phyloP scores from a whole-genome alignment of 306 rosid species.

The Cicer chorassanicum region DNA sequence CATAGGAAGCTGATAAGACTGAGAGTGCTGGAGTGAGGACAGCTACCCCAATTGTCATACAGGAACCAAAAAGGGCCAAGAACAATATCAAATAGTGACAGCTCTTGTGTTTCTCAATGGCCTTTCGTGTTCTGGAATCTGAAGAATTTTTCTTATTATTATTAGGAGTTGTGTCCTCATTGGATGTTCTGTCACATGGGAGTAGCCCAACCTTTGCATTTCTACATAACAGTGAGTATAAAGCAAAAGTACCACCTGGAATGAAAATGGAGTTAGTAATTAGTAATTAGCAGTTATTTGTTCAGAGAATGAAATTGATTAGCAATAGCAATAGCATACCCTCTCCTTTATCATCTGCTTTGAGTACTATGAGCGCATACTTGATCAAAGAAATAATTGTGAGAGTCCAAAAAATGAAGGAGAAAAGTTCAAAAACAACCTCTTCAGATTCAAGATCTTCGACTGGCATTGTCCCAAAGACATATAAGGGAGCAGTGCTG shows the following conservation, averaged over 20 bases:
- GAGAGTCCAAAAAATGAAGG: conserved; percentile 82
- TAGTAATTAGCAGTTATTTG: no score
- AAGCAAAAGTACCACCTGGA: conserved; percentile 80
- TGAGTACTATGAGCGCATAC: conserved; percentile 68
- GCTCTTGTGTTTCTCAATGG: conserved; percentile 66
- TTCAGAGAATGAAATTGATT: neutral
- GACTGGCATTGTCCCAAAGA: conserved; percentile 61
- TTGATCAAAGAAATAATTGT: conserved; percentile 66
- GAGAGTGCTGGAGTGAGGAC: conserved; percentile 88
- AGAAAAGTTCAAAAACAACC: conserved; percentile 64
- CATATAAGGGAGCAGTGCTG: conserved; percentile 79
- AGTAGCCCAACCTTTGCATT: conserved; percentile 80
- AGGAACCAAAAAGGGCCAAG: conserved; percentile 78
- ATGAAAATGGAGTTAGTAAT: neutral
- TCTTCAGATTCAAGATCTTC: conserved; percentile 51
- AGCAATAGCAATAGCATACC: conserved; percentile 36
- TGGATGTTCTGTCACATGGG: conserved; percentile 63
- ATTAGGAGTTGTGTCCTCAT: conserved; percentile 38
- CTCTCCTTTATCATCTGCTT: conserved; percentile 76
- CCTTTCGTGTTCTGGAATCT: conserved; percentile 70
- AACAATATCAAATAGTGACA: conserved; percentile 68
- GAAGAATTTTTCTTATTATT: conserved; percentile 49
- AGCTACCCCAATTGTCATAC: conserved; percentile 75
- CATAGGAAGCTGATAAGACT: conserved; percentile 76
- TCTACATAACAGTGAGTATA: conserved; percentile 83